A percentile compares a stretch with the other conserved stretches of the same genome.
phyloP scores from a whole-genome alignment of 2,329 filamentous ascomycete species.

The Fusarium secorum region DNA sequence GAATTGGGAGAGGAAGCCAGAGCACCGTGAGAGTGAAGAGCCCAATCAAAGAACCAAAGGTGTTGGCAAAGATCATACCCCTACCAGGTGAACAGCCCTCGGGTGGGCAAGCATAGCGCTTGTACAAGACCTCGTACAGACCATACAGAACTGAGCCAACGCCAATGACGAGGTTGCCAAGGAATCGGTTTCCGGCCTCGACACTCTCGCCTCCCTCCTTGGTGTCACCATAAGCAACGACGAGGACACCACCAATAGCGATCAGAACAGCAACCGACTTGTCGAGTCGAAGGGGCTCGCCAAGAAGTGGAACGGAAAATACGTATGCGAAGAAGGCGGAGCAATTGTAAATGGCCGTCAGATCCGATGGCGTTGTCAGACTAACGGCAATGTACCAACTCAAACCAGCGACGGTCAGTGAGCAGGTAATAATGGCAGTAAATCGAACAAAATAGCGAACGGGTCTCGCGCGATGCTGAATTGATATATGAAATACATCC shows the following conservation, averaged over 20 bases:
- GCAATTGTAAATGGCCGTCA: slow-evolving; percentile 99
- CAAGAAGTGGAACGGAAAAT: slow-evolving; percentile 89
- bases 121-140: slow-evolving; percentile 97
- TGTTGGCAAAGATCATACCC: slow-evolving; percentile 96
- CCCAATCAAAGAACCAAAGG: slow-evolving; percentile 88
- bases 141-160: slow-evolving; percentile 91
- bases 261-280: slow-evolving; percentile 88
- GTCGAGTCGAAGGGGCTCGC: slow-evolving; percentile 82
- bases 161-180: slow-evolving; percentile 93
- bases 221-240: slow-evolving; percentile 93
- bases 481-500: slow-evolving; percentile 61
- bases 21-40: slow-evolving; percentile 84
- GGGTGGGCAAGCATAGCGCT: slow-evolving; percentile 89
- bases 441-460: slow-evolving; percentile 77
- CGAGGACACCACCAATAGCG: slow-evolving; percentile 86
- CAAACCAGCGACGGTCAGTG: slow-evolving; percentile 87
- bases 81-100: slow-evolving; percentile 84
- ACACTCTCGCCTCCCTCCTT: slow-evolving; percentile 53
- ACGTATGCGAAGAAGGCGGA: slow-evolving; percentile 98
- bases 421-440: slow-evolving; percentile 82
- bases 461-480: slow-evolving; percentile 51
- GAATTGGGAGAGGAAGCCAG: slow-evolving; percentile 88
- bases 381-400: slow-evolving; percentile 97
- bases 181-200: slow-evolving; percentile 70
- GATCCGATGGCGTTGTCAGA: slow-evolving; percentile 88